A percentile compares a stretch with the other conserved stretches of the same genome.
These are phyloP conservation scores for Cynara cardunculus DNA, from an alignment of 129 eudicot species.

Conservation along the genomic window DNA sequence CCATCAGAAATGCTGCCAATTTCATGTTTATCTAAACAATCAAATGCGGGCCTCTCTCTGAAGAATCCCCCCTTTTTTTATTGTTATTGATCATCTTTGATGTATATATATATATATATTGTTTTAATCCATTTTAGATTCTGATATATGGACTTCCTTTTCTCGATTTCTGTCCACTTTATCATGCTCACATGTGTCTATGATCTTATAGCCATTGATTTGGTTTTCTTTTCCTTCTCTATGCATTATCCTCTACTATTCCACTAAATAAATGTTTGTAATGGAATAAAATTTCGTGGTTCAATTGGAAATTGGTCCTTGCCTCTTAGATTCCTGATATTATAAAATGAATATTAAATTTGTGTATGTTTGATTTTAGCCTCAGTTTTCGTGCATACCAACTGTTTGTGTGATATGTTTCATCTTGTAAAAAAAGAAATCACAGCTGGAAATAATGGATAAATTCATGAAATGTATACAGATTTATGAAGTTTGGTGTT, in stretches of 20 bases:
- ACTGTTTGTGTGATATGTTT: not conserved
- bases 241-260: not conserved
- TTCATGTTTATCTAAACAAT: not conserved
- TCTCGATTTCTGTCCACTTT: constrained; percentile 13
- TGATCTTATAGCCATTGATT: not conserved
- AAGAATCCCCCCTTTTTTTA: not conserved
- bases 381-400: constrained; percentile 20
- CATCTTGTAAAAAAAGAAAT: too few species aligned
- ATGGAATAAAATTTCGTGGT: not conserved
- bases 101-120: not conserved
- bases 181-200: constrained; percentile 3
- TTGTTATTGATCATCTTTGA: not conserved
- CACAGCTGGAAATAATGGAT: too few species aligned
- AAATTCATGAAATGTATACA: too few species aligned
- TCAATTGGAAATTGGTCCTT: constrained; percentile 9
- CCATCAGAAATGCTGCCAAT: not conserved
- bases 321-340: constrained; percentile 9
- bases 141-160: not conserved
- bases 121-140: not conserved
- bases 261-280: not conserved
- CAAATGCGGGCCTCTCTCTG: not conserved
- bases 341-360: not conserved
- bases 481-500: too few species aligned
- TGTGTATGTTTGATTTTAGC: not conserved
- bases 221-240: not conserved